A percentile compares a stretch with the other conserved stretches of the same genome.
Conservation (phyloP, 306 rosid genomes). For the Pyrus bretschneideri region DNA sequence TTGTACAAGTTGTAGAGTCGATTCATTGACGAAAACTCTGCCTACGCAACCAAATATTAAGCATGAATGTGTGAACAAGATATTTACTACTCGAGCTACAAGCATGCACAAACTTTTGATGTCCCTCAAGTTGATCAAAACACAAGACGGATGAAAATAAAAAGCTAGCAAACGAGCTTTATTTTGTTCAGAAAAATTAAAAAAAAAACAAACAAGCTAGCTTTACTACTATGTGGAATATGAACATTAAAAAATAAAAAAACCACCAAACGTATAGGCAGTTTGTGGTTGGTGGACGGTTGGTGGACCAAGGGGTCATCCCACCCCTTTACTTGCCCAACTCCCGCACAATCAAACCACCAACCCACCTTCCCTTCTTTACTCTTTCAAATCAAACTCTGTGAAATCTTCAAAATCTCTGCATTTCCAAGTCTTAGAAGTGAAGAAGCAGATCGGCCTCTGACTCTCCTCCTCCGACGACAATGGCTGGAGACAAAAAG, state of each 20-base stretch:
- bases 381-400: conserved; percentile 16
- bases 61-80: too few species aligned
- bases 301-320: not conserved
- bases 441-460: not conserved
- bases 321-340: not conserved
- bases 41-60: too few species aligned
- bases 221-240: too few species aligned
- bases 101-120: too few species aligned
- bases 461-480: not conserved
- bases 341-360: not conserved
- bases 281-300: conserved; percentile 1
- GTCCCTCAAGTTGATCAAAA: too few species aligned
- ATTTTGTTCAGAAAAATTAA: too few species aligned
- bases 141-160: too few species aligned
- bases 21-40: too few species aligned
- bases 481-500: conserved; percentile 55
- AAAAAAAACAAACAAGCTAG: too few species aligned
- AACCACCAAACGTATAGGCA: not conserved
- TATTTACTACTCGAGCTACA: too few species aligned
- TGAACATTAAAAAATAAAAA: not conserved
- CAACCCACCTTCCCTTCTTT: conserved; percentile 13
- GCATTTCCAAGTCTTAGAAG: not conserved
- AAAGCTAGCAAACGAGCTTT: too few species aligned
- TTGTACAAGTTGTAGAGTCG: too few species aligned
- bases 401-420: not conserved